These are phyloP conservation scores for Magnolia kwangsiensis DNA, from an alignment of 164 flowering plant genomes.

Conservation along the genomic window DNA sequence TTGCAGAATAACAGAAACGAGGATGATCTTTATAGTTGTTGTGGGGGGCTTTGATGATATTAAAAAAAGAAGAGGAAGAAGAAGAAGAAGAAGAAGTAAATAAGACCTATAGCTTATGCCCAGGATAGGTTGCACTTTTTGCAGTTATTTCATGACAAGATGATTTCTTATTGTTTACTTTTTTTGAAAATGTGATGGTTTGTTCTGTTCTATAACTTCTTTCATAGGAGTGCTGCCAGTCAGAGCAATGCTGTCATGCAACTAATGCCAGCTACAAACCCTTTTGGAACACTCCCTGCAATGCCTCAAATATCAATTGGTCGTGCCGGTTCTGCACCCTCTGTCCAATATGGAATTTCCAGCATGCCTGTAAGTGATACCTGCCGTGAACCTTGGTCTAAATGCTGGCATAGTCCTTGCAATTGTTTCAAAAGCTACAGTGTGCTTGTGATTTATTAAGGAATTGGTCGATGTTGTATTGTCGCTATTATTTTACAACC, in stretches of 20 bases:
- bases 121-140: no score
- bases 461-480: background rate
- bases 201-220: background rate
- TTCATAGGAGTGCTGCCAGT: slow-evolving; percentile 41
- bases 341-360: slow-evolving; percentile 90
- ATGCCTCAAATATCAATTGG: slow-evolving; percentile 87
- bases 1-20: no score
- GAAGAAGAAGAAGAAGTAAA: no score
- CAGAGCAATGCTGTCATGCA: slow-evolving; percentile 44
- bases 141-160: no score
- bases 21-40: no score
- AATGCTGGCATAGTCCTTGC: no score
- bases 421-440: no score
- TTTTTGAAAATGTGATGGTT: background rate
- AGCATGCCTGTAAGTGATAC: slow-evolving; percentile 63
- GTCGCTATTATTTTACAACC: background rate
- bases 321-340: slow-evolving; percentile 62
- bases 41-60: no score
- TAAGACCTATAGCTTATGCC: no score
- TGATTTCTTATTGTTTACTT: background rate
- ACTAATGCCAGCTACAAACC: slow-evolving; percentile 49
- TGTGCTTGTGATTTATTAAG: no score
- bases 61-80: no score
- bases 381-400: no score
- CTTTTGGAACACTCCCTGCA: slow-evolving; percentile 83